Evolutionary conservation across 1,284 basidiomycete species (phyloP).

Genomic region (Mycosarcoma mackinlayi): DNA sequence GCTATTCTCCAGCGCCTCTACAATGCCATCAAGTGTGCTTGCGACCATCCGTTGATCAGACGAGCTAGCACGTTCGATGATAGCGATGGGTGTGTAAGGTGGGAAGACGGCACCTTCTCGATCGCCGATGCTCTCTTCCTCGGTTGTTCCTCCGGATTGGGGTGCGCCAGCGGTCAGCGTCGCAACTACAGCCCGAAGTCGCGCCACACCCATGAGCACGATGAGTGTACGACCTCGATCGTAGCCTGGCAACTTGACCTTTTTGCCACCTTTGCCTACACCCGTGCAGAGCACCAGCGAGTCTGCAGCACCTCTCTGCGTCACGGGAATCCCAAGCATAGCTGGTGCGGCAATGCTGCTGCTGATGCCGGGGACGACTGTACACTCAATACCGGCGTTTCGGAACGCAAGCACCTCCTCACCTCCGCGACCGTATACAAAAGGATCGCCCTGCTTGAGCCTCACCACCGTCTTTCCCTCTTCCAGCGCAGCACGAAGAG

Average conservation of each 20-base stretch:
- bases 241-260: constrained; percentile 87
- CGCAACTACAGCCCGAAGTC: constrained; percentile 79
- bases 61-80: constrained; percentile 91
- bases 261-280: constrained; percentile 85
- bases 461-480: constrained; percentile 87
- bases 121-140: constrained; percentile 52
- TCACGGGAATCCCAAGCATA: constrained; percentile 90
- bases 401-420: constrained; percentile 95
- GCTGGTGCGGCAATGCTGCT: constrained; percentile 89
- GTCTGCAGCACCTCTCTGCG: constrained; percentile 92
- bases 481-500: constrained; percentile 80
- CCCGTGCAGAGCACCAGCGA: constrained; percentile 90
- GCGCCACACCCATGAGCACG: constrained; percentile 93
- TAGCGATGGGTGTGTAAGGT: constrained; percentile 81
- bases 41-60: constrained; percentile 88
- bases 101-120: constrained; percentile 77
- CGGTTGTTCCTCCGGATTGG: constrained; percentile 3
- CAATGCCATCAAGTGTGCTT: constrained; percentile 81
- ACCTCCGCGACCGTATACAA: constrained; percentile 90
- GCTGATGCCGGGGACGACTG: constrained; percentile 88
- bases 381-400: constrained; percentile 80
- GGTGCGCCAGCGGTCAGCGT: constrained; percentile 71
- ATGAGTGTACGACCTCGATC: constrained; percentile 82
- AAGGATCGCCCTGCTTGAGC: constrained; percentile 96
- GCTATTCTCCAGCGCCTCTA: constrained; percentile 76